Conservation (phyloP, 1,139 yeast species). For the Groenewaldozyma auringiensis region DNA sequence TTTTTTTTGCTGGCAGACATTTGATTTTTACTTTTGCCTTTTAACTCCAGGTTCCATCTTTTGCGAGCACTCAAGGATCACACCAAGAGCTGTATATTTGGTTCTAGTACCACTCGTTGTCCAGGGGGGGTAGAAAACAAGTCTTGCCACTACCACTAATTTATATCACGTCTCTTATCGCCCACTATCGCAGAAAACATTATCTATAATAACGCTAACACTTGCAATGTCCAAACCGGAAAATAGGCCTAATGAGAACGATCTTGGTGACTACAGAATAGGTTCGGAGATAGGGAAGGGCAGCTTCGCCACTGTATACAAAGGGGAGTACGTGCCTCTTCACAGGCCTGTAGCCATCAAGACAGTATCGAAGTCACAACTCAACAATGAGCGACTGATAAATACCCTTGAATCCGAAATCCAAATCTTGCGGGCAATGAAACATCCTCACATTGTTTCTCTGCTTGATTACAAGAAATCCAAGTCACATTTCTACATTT, state of each 20-base stretch:
- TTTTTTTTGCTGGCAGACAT: not conserved
- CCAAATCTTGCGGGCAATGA: constrained; percentile 71
- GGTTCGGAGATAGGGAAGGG: constrained; percentile 88
- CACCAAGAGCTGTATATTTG: too few relatives aligned
- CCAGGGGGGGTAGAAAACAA: too few relatives aligned
- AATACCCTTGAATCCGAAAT: constrained; percentile 92
- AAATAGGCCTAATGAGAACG: constrained; percentile 8
- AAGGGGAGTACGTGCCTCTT: constrained; percentile 45
- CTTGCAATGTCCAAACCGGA: not conserved
- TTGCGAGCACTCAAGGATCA: too few relatives aligned
- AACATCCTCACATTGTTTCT: constrained; percentile 89
- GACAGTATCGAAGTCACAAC: constrained; percentile 73
- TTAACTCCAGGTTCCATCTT: too few relatives aligned
- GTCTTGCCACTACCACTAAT: too few relatives aligned
- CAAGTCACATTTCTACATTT: constrained; percentile 68
- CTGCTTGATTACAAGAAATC: constrained; percentile 78
- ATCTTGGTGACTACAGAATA: constrained; percentile 32
- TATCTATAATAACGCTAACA: too few relatives aligned
- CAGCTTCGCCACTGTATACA: constrained; percentile 89
- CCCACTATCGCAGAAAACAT: too few relatives aligned
- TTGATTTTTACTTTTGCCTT: too few relatives aligned
- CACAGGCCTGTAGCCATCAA: constrained; percentile 74
- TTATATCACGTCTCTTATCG: too few relatives aligned
- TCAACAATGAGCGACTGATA: constrained; percentile 67
- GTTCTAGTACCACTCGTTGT: too few relatives aligned